Base-by-base conservation (phyloP, 2,329 filamentous ascomycete species). In the Calonectria pseudoreteaudii region DNA sequence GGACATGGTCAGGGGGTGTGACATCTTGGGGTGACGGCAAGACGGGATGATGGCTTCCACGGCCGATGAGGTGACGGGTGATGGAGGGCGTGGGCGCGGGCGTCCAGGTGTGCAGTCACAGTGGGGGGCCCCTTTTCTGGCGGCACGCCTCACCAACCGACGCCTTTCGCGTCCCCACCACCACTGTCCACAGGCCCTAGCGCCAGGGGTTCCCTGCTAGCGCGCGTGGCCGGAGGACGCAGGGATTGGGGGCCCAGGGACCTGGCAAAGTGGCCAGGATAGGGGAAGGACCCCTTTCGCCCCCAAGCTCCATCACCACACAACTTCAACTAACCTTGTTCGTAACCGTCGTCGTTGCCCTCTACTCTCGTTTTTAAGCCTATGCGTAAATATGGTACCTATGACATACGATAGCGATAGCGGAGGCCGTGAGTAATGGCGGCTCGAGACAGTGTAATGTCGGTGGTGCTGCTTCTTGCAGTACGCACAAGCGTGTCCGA, bases 241-340 rank as follows among this genome's bases (percentile, higher is more conserved):
- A 73, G 66, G 64, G 66, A 58, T 78, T 52, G 76, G 70, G 52
- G 56, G 56, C 53, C 70, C 74, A 75, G 65, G 62, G 66, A 71
- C 71, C 75, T 68, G 69, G 73, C 70, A 68, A 73, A 36, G 20
- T 31, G 13, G 66, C 70, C 73, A 38, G 70, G 64, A 62, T 62
- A 60, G 52, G 34, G 44, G 67, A 78, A 70, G 71, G 73, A 74
- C 74, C 77, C 75, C 66, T 77, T 78, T 76, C 62, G 28, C 66
- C 31, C 52, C 50, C 31, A 65, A 58, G 30, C 68, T 53, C 38
- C 62, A 66, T 56, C 41, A 44, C 52, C 26, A 58, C 53, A 28
- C 38, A 49, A 65, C 14, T 31, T 36, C 23, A 30, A 41, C 60
- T 47, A 44, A 66, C 44, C 60, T 44, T 64, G 36, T 47, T 64